Conservation (phyloP, 1,284 basidiomycete genomes). For the Phellinidium pouzarii region DNA sequence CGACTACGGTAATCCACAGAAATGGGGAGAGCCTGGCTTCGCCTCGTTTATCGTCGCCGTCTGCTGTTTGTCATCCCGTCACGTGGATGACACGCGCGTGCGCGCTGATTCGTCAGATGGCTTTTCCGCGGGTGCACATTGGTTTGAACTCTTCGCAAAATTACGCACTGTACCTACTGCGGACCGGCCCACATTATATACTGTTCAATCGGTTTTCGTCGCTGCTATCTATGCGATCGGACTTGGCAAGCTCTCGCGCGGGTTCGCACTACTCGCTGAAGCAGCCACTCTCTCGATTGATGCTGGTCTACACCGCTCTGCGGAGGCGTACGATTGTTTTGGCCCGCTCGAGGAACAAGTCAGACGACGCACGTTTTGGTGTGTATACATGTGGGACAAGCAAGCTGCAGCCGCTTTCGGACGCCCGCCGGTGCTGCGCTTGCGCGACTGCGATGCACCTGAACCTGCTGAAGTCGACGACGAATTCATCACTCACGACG, state of each 20-base stretch:
- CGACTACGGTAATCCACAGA: constrained; percentile 85
- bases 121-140: constrained; percentile 80
- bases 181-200: constrained; percentile 85
- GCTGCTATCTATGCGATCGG: constrained; percentile 87
- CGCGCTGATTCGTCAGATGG: constrained; percentile 74
- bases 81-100: constrained; percentile 84
- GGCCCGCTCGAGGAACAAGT: constrained; percentile 83
- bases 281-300: constrained; percentile 80
- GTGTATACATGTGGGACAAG: constrained; percentile 91
- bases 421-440: constrained; percentile 74
- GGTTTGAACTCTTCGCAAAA: constrained; percentile 81
- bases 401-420: constrained; percentile 82
- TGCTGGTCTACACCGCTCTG: constrained; percentile 78
- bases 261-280: constrained; percentile 77
- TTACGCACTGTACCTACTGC: constrained; percentile 79
- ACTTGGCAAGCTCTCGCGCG: constrained; percentile 79
- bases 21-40: constrained; percentile 91
- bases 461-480: constrained; percentile 84
- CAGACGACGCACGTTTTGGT: constrained; percentile 89
- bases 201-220: constrained; percentile 80
- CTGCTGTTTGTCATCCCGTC: constrained; percentile 82
- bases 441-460: constrained; percentile 81
- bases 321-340: constrained; percentile 85
- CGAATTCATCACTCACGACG: constrained; percentile 74
- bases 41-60: constrained; percentile 85